phyloP scores from a whole-genome alignment of 352 stramenopile species.

The Globisporangium viniferum region DNA sequence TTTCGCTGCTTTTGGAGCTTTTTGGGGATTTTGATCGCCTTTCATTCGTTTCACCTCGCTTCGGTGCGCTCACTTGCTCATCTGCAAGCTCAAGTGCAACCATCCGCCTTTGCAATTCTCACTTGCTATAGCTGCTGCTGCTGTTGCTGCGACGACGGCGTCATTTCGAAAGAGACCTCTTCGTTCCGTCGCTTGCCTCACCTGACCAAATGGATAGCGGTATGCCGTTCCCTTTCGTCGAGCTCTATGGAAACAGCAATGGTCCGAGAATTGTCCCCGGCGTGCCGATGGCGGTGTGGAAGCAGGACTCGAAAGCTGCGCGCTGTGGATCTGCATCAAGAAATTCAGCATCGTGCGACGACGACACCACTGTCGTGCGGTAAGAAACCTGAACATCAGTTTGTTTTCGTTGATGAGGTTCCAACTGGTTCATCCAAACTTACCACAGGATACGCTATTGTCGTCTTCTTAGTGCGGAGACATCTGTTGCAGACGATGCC shows the following conservation, averaged over 20 bases:
- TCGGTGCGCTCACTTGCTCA: not conserved
- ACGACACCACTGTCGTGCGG: constrained; percentile 66
- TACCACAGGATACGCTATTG: constrained; percentile 6
- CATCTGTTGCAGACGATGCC: constrained; percentile 62
- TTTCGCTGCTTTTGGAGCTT: not conserved
- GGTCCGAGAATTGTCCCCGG: constrained; percentile 42
- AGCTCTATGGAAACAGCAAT: constrained; percentile 33
- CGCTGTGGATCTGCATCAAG: constrained; percentile 64
- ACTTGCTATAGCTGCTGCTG: not conserved
- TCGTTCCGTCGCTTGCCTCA: not conserved
- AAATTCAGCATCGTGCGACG: constrained; percentile 63
- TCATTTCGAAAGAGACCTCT: constrained; percentile 1
- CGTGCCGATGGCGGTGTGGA: constrained; percentile 51
- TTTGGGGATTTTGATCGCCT: not conserved
- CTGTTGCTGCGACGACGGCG: not conserved
- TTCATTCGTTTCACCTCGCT: not conserved
- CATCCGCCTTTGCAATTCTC: not conserved
- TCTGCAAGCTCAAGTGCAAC: not conserved
- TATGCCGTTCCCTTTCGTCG: constrained; percentile 42
- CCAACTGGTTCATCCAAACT: constrained; percentile 8
- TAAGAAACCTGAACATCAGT: constrained; percentile 21
- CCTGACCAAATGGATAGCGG: constrained; percentile 31
- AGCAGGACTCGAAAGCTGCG: constrained; percentile 36
- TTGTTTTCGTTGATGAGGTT: not conserved
- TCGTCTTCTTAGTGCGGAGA: constrained; percentile 57